A percentile compares a stretch with the other conserved stretches of the same genome.
phyloP scores from a whole-genome alignment of 345 rosid species.

The Mallotus nudiflorus region DNA sequence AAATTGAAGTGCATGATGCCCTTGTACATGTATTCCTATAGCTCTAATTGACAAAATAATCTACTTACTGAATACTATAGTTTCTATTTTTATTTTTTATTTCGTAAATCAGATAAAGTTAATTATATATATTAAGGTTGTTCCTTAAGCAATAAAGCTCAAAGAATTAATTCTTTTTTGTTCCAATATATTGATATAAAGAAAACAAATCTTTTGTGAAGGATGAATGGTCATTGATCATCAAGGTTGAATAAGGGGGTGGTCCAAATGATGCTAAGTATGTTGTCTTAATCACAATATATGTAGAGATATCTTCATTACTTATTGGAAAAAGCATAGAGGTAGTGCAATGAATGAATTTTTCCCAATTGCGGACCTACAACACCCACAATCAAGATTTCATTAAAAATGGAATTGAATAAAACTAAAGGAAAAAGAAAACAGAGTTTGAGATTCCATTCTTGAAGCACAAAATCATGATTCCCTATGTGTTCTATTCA shows the following conservation, averaged over 20 bases:
- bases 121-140: no score
- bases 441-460: slow-evolving; percentile 13
- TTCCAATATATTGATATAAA: neutral
- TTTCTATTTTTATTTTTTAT: no score
- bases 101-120: no score
- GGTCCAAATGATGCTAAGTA: slow-evolving; percentile 9
- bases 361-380: neutral
- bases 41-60: no score
- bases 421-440: neutral
- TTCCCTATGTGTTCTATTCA: slow-evolving; percentile 1
- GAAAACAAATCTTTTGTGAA: neutral
- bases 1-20: no score
- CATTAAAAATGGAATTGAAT: neutral
- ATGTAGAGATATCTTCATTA: neutral
- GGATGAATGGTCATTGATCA: neutral
- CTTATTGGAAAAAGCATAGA: neutral
- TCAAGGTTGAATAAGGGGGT: neutral
- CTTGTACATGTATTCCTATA: no score
- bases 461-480: neutral
- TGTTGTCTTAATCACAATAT: neutral
- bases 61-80: no score
- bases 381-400: neutral
- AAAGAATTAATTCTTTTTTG: no score
- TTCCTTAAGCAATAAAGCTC: no score
- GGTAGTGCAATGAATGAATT: neutral